Evolutionary conservation across 2,329 filamentous ascomycete genomes (phyloP).

Genomic region (Fusarium subglutinans): DNA sequence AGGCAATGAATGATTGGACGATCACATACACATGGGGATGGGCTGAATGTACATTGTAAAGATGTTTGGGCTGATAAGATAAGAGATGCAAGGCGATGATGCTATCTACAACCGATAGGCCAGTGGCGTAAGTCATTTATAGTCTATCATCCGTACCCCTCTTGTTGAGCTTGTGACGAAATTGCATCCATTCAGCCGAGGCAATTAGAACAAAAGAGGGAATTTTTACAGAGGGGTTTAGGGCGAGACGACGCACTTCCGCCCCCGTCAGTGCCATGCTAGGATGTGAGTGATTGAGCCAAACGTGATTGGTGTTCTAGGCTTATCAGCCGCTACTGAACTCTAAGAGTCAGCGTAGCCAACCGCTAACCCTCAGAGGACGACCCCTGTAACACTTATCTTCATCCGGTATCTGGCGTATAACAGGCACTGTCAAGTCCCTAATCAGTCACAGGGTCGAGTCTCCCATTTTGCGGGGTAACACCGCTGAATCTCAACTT

Average conservation of each 20-base stretch:
- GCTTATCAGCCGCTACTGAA: not conserved
- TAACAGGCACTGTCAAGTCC: not conserved
- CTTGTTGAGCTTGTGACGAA: not conserved
- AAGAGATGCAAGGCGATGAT: not conserved
- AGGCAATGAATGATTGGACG: not conserved
- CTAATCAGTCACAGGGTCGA: not conserved
- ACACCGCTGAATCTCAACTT: not conserved
- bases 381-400: not conserved
- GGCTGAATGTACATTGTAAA: not conserved
- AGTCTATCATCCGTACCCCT: not conserved
- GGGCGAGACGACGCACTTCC: not conserved
- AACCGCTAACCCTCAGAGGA: not conserved
- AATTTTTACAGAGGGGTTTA: not conserved
- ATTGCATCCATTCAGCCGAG: not conserved
- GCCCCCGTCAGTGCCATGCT: not conserved
- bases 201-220: not conserved
- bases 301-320: not conserved
- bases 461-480: not conserved
- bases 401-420: not conserved
- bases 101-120: not conserved
- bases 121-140: not conserved
- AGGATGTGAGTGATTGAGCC: not conserved
- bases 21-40: not conserved
- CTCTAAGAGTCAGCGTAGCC: not conserved
- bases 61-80: not conserved